These are phyloP conservation scores for Chamaecyparis obtusa DNA, from an alignment of 75 land plant species.

Conservation along the genomic window DNA sequence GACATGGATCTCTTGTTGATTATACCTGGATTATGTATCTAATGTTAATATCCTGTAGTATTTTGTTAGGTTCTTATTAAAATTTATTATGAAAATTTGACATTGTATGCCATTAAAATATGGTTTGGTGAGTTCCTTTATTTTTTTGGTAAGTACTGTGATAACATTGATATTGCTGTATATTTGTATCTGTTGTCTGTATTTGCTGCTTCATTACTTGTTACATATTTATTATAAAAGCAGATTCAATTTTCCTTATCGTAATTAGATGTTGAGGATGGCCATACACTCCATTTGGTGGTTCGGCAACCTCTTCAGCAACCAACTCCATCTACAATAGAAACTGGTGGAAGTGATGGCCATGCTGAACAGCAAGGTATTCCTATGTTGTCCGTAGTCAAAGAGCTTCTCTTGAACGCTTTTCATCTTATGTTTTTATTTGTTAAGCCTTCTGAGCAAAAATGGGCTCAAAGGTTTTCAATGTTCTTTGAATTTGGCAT, in stretches of 20 bases:
- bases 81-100: neutral
- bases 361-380: constrained; percentile 17
- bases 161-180: neutral
- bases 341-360: neutral
- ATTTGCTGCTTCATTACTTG: neutral
- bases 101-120: neutral
- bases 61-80: neutral
- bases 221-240: neutral
- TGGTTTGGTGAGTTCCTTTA: neutral
- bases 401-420: neutral
- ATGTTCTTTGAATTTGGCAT: neutral
- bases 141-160: neutral
- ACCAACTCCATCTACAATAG: constrained; percentile 20
- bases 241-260: neutral
- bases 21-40: neutral
- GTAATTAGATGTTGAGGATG: constrained; percentile 92
- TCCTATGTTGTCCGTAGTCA: neutral
- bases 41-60: neutral
- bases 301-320: constrained; percentile 67
- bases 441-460: neutral
- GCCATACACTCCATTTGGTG: constrained; percentile 96
- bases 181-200: neutral
- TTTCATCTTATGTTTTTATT: neutral
- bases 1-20: neutral
- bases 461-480: neutral